phyloP scores from a whole-genome alignment of 225 moss, liverwort and hornwort genomes.

The Marchantia polymorpha region DNA sequence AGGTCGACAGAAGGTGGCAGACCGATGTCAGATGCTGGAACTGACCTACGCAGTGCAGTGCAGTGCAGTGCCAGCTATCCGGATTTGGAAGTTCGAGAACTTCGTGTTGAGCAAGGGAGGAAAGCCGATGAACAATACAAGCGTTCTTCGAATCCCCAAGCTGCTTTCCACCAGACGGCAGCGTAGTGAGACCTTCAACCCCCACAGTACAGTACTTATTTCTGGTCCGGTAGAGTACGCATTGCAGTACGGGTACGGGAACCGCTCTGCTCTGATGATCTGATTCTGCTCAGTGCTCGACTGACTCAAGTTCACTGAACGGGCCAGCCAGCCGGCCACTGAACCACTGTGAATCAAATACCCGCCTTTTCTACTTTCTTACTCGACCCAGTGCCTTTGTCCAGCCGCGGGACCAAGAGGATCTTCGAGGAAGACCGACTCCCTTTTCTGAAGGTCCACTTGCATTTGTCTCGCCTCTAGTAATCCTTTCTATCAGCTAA shows the following conservation, averaged over 20 bases:
- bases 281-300: neutral
- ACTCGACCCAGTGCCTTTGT: neutral
- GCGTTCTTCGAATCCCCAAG: neutral
- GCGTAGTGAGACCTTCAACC: neutral
- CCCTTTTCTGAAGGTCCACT: neutral
- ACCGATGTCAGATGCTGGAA: neutral
- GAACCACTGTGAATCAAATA: neutral
- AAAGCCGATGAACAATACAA: neutral
- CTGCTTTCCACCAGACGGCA: neutral
- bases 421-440: constrained; percentile 10
- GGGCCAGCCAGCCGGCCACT: neutral
- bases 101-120: neutral
- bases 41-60: neutral
- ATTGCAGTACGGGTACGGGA: neutral
- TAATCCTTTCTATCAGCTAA: neutral
- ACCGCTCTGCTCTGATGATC: neutral
- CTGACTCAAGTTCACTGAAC: neutral
- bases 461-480: neutral
- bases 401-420: neutral
- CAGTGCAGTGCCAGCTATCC: neutral
- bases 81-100: neutral
- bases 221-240: neutral
- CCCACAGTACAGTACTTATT: neutral
- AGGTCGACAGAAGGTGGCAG: neutral
- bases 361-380: neutral